Evolutionary conservation across 148 eudicot species (phyloP).

Genomic region (Rhododendron ovatum): DNA sequence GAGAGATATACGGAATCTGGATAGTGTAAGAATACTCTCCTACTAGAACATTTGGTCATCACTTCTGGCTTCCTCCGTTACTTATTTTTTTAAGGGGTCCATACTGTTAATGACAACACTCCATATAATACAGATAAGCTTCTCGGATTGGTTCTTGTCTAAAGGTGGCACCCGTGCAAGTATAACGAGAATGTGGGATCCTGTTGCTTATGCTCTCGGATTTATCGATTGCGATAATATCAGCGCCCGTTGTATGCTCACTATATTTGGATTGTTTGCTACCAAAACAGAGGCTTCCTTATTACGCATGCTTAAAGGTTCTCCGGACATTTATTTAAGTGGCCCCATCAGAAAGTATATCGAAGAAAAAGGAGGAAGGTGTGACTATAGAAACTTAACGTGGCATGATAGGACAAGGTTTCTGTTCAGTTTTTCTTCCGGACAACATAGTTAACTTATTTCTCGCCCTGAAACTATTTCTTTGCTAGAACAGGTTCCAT

Average conservation of each 20-base stretch:
- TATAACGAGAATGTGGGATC: conserved; percentile 99
- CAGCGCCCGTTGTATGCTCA: conserved; percentile 99
- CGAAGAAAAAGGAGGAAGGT: conserved; percentile 93
- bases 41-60: conserved; percentile 5
- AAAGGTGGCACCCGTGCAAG: conserved; percentile 94
- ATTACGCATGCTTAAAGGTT: conserved; percentile 97
- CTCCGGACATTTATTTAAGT: conserved; percentile 93
- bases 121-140: conserved; percentile 61
- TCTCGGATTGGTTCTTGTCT: conserved; percentile 97
- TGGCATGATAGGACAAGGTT: not conserved
- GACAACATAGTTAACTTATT: not conserved
- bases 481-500: conserved; percentile 61
- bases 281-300: conserved; percentile 98
- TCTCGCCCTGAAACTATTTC: conserved; percentile 5
- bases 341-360: conserved; percentile 95
- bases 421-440: not conserved
- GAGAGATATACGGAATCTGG: conserved; percentile 77
- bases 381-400: conserved; percentile 1
- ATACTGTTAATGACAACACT: conserved; percentile 9
- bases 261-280: conserved; percentile 90
- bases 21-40: conserved; percentile 49
- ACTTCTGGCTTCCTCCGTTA: not conserved
- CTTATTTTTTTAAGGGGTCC: not conserved
- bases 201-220: conserved; percentile 99
- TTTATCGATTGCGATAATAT: conserved; percentile 98